Percentiles rank a stretch among this genome's conserved stretches.
These are phyloP conservation scores for Mucuna pruriens DNA, from an alignment of 306 rosid genomes.

Conservation along the genomic window DNA sequence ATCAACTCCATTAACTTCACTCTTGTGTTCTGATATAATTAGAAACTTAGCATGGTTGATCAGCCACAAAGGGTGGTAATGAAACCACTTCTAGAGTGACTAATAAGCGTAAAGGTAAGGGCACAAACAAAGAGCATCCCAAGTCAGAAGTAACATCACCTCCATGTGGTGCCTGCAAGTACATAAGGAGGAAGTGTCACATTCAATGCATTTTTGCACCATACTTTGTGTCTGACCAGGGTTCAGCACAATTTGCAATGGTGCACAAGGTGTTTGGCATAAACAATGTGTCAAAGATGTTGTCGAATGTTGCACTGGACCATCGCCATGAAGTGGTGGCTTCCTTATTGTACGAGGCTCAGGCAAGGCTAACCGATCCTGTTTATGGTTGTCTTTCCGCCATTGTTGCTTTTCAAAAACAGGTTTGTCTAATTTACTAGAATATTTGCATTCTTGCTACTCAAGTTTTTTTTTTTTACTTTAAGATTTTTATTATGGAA, in stretches of 20 bases:
- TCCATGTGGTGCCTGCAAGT: conserved; percentile 92
- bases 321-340: conserved; percentile 69
- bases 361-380: conserved; percentile 78
- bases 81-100: conserved; percentile 1
- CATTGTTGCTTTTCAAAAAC: conserved; percentile 69
- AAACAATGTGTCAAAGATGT: conserved; percentile 72
- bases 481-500: too few species aligned
- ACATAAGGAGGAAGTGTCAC: conserved; percentile 74
- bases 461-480: not conserved
- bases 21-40: not conserved
- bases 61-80: conserved; percentile 5
- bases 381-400: conserved; percentile 80
- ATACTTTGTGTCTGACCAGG: conserved; percentile 69
- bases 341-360: conserved; percentile 77
- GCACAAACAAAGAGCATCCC: not conserved
- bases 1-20: conserved; percentile 19
- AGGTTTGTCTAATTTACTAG: conserved; percentile 35
- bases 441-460: not conserved
- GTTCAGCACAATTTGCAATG: conserved; percentile 68
- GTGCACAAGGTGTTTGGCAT: conserved; percentile 93
- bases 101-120: too few species aligned
- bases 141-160: not conserved
- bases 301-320: conserved; percentile 54
- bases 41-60: conserved; percentile 41
- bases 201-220: conserved; percentile 77